Evolutionary conservation across 345 rosid species (phyloP).

Genomic region (Eucalyptus shirleyi): DNA sequence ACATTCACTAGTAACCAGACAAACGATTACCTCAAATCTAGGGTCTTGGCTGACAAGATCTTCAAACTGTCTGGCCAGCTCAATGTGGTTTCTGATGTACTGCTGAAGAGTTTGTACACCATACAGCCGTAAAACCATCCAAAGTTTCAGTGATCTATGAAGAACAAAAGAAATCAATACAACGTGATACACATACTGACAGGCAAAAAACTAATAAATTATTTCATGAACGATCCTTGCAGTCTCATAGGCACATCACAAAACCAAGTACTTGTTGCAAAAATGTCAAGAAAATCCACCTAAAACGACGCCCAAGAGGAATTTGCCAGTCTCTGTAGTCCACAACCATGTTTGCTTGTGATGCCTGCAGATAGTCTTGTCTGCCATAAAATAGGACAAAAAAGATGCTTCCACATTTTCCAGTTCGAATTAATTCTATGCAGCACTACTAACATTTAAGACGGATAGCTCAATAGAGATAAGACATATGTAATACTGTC

Average conservation of each 20-base stretch:
- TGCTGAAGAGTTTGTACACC: constrained; percentile 57
- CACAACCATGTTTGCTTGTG: constrained; percentile 74
- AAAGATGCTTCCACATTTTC: neutral
- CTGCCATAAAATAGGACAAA: neutral
- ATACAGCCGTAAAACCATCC: constrained; percentile 86
- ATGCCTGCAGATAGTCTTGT: constrained; percentile 33
- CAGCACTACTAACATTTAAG: neutral
- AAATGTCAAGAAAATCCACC: constrained; percentile 18
- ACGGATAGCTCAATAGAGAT: neutral
- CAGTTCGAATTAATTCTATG: neutral
- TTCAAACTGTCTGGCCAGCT: constrained; percentile 61
- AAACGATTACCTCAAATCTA: constrained; percentile 70
- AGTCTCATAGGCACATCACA: neutral
- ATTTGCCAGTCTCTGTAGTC: constrained; percentile 97
- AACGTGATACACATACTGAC: too few relatives aligned
- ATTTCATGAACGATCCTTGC: neutral
- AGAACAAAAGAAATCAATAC: constrained; percentile 1
- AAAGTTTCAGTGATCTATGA: constrained; percentile 77
- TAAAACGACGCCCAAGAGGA: constrained; percentile 94
- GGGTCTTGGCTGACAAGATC: constrained; percentile 43
- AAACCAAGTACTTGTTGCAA: neutral
- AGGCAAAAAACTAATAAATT: neutral
- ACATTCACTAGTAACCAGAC: neutral
- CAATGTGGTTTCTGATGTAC: constrained; percentile 74
- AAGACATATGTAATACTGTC: neutral